phyloP scores from a whole-genome alignment of 345 rosid species.

The Salix purpurea region DNA sequence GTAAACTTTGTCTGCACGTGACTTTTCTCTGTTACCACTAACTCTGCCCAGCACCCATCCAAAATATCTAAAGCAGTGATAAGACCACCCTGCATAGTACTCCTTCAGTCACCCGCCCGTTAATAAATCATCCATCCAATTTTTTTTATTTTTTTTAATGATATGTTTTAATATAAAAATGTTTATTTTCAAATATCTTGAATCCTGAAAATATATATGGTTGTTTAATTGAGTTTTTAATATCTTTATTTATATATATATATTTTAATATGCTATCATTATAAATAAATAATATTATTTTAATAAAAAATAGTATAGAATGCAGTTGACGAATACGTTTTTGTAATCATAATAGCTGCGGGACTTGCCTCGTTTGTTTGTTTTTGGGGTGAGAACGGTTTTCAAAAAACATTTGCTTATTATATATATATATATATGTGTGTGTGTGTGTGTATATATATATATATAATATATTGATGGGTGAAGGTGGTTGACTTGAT shows the following conservation, averaged over 20 bases:
- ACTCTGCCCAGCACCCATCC: neutral
- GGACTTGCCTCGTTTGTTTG: neutral
- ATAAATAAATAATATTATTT: no score
- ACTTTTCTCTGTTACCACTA: constrained; percentile 29
- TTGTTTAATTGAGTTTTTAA: no score
- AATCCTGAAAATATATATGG: no score
- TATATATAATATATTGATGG: neutral
- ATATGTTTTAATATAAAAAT: no score
- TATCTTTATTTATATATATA: no score
- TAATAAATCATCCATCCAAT: neutral
- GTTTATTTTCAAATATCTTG: no score
- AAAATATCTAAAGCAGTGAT: constrained; percentile 14
- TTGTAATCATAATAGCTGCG: neutral
- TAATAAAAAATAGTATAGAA: no score
- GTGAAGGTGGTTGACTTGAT: neutral
- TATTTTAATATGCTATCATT: no score
- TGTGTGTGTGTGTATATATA: no score
- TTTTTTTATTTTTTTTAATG: no score
- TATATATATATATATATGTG: no score
- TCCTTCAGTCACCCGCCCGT: neutral
- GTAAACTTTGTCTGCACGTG: constrained; percentile 21
- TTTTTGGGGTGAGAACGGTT: neutral
- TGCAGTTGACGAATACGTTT: neutral
- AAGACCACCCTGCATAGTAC: neutral
- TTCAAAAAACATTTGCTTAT: neutral